These are phyloP conservation scores for Nicotiana sylvestris DNA, from an alignment of 257 asterid species.

Conservation along the genomic window DNA sequence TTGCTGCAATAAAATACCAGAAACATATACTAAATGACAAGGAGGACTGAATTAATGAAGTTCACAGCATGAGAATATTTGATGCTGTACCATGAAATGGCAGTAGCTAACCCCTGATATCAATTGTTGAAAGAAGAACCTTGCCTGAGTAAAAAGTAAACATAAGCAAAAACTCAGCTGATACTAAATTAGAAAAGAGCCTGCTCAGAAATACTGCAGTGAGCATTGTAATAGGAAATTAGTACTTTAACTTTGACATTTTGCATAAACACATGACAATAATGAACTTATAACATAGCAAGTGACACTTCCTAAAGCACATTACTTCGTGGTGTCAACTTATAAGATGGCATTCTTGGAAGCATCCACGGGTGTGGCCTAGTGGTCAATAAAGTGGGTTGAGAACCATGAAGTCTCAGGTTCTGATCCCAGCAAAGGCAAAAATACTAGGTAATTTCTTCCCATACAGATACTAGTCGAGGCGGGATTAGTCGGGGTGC, in stretches of 20 bases:
- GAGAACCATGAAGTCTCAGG: too few relatives aligned
- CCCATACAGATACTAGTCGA: too few relatives aligned
- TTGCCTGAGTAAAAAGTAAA: constrained; percentile 25
- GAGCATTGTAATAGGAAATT: neutral
- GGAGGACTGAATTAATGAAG: neutral
- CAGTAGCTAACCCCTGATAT: constrained; percentile 47
- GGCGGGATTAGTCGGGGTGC: too few relatives aligned
- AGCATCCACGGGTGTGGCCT: too few relatives aligned
- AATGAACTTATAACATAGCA: neutral
- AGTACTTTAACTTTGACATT: neutral
- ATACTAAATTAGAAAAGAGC: neutral
- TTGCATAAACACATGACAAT: too few relatives aligned
- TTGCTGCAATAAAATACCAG: constrained; percentile 24
- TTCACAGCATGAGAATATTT: neutral
- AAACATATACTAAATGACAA: neutral
- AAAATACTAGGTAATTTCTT: too few relatives aligned
- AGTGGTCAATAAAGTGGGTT: too few relatives aligned
- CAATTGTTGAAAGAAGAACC: constrained; percentile 45
- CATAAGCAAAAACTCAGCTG: neutral
- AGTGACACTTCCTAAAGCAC: neutral
- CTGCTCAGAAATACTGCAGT: neutral
- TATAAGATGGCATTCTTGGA: neutral
- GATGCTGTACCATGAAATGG: constrained; percentile 36
- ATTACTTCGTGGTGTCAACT: neutral
- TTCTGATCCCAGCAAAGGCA: too few relatives aligned